Evolutionary conservation across 2,329 filamentous ascomycete species (phyloP).

Genomic region (Xylariomycetidae sp.): DNA sequence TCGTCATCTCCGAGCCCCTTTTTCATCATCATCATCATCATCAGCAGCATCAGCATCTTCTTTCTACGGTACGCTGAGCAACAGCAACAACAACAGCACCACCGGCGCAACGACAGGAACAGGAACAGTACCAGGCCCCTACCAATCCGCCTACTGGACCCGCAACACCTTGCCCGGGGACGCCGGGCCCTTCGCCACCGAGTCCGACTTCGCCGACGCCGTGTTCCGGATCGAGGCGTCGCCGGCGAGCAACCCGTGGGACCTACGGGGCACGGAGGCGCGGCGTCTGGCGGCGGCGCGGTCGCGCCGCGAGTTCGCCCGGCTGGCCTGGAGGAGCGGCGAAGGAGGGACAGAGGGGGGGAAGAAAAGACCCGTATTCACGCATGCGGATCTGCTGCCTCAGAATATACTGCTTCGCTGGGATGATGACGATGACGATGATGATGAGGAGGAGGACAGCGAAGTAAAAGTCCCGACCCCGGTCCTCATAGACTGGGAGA

Average conservation of each 20-base stretch:
- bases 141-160: not conserved
- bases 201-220: not conserved
- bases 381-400: conserved; percentile 1
- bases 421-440: not conserved
- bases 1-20: not conserved
- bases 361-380: not conserved
- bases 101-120: too few species aligned
- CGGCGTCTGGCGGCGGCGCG: too few species aligned
- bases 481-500: conserved; percentile 1
- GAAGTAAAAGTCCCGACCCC: not conserved
- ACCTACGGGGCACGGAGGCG: too few species aligned
- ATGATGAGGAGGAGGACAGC: not conserved
- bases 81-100: too few species aligned
- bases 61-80: too few species aligned
- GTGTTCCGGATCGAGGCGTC: not conserved
- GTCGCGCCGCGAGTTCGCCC: too few species aligned
- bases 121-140: not conserved
- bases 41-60: too few species aligned
- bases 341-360: not conserved
- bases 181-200: not conserved
- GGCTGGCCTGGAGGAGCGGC: too few species aligned
- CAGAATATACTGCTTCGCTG: not conserved
- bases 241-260: too few species aligned
- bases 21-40: not conserved
- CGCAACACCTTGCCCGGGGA: too few species aligned